These are phyloP conservation scores for Penicillium crustosum DNA, from an alignment of 2,329 filamentous ascomycete genomes.

Conservation along the genomic window DNA sequence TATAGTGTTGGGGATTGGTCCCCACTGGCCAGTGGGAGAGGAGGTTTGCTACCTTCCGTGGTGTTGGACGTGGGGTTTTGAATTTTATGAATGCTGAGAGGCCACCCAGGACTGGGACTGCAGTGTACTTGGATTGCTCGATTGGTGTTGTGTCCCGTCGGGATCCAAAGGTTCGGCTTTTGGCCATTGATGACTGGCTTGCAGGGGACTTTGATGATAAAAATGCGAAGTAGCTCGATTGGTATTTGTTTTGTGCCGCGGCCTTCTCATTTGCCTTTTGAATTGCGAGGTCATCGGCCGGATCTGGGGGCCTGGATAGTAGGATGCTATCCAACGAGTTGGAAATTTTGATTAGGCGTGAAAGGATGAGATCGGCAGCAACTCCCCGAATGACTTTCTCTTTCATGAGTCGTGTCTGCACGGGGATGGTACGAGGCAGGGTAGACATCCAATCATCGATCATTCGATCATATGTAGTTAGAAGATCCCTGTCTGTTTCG, in stretches of 20 bases:
- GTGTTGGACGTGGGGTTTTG: constrained; percentile 20
- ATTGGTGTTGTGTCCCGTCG: not conserved
- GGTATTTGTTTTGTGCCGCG: constrained; percentile 2
- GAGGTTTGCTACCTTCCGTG: constrained; percentile 29
- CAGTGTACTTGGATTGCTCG: not conserved
- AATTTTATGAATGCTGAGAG: constrained; percentile 35
- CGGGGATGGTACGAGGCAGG: constrained; percentile 35
- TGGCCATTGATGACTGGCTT: constrained; percentile 2
- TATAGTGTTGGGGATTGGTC: constrained; percentile 35
- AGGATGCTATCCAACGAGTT: not conserved
- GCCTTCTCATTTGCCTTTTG: constrained; percentile 6
- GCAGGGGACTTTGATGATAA: constrained; percentile 5
- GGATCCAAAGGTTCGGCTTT: not conserved
- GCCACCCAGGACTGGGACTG: constrained; percentile 15
- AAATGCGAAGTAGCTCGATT: constrained; percentile 2
- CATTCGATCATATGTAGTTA: constrained; percentile 37
- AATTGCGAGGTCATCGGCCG: not conserved
- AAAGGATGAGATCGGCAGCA: constrained; percentile 38
- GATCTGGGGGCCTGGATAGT: not conserved
- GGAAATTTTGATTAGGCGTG: constrained; percentile 30
- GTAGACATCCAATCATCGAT: constrained; percentile 39
- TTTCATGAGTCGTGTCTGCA: constrained; percentile 40
- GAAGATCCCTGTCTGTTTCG: constrained; percentile 20
- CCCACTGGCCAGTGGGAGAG: constrained; percentile 41
- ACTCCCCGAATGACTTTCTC: constrained; percentile 40